Base-by-base conservation (phyloP, 2,329 filamentous ascomycete genomes). In the Podosphaera xanthii region DNA sequence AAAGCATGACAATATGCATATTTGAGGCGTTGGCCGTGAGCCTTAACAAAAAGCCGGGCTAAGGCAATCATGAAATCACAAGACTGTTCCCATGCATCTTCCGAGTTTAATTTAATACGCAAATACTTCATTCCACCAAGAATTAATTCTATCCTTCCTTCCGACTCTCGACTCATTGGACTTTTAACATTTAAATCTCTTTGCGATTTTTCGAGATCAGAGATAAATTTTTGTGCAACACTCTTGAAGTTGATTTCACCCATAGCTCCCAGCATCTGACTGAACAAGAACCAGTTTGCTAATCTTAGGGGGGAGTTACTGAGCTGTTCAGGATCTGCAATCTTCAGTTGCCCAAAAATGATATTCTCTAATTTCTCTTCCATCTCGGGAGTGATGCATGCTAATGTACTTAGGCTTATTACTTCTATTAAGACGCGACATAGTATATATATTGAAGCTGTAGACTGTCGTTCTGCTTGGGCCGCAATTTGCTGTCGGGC, bases 281-380 rank as follows among this genome's bases (percentile, higher is more conserved):
- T 84, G 69, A 96, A 96, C 2, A 98, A 82, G 61, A 87, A 86
- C 91, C 91, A 98, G 67, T 98, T 98, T 12, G 92, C 87, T 71
- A 92, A 82, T 64, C 89, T 88, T 33, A 97, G 75, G 0, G 87
- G 83, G 0, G 89, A 95, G 7, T 83, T 76, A 62, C 82, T 75
- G 2, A 91, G 74, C 66, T 90, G 82, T 6, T 95, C 88, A 0
- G 86, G 82, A 61, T 97, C 90, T 6, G 89, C 85, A 53, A 84
- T 86, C 67, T 90, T 94, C 8, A 98, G 76, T 70, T 97, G 92
- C n/a, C 84, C 84, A 70, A 97, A 98, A 59, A 98, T 95, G 61
- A 98, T 94, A 63, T 84, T 87, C 69, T 97, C 91, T 3, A 98
- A 76, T 64, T 94, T 91, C 62, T 92, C 87, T 61, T 94, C 90